Conservation (phyloP, 768 basidiomycete species). For the Hygrophorus pudorinus region DNA sequence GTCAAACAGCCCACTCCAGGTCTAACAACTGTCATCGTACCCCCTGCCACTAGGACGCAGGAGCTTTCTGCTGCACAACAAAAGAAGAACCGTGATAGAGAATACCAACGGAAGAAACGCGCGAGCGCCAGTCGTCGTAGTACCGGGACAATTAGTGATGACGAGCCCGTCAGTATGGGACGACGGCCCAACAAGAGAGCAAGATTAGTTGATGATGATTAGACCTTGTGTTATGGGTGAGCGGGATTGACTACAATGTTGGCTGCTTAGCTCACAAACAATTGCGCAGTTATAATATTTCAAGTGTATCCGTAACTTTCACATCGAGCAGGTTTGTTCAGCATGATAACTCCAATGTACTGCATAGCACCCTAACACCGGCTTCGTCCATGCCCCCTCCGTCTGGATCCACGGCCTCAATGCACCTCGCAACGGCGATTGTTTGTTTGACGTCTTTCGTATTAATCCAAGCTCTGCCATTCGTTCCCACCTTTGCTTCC, state of each 20-base stretch:
- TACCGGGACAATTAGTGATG: constrained; percentile 62
- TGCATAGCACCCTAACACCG: constrained; percentile 42
- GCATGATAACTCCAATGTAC: constrained; percentile 29
- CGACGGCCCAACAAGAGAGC: constrained; percentile 63
- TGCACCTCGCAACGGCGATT: constrained; percentile 67
- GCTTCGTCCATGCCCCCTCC: constrained; percentile 51
- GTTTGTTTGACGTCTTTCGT: constrained; percentile 64
- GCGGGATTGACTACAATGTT: too few relatives aligned
- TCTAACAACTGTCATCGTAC: constrained; percentile 68
- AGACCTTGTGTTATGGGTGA: too few relatives aligned
- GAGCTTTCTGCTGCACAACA: constrained; percentile 63
- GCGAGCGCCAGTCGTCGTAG: constrained; percentile 55
- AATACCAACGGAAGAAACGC: constrained; percentile 73
- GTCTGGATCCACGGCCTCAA: constrained; percentile 75
- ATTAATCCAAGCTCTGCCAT: constrained; percentile 87
- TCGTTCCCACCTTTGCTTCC: constrained; percentile 83
- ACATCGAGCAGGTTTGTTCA: constrained; percentile 6
- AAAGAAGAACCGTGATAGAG: constrained; percentile 70
- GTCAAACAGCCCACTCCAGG: constrained; percentile 61
- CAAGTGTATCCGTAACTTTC: constrained; percentile 7
- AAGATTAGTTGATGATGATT: constrained; percentile 59
- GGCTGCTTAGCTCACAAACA: too few relatives aligned
- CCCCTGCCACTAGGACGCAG: constrained; percentile 57
- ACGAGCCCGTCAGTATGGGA: constrained; percentile 46
- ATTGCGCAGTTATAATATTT: background rate